These are phyloP conservation scores for Dioscorea zingiberensis DNA, from an alignment of 106 monocot genomes.

Conservation along the genomic window DNA sequence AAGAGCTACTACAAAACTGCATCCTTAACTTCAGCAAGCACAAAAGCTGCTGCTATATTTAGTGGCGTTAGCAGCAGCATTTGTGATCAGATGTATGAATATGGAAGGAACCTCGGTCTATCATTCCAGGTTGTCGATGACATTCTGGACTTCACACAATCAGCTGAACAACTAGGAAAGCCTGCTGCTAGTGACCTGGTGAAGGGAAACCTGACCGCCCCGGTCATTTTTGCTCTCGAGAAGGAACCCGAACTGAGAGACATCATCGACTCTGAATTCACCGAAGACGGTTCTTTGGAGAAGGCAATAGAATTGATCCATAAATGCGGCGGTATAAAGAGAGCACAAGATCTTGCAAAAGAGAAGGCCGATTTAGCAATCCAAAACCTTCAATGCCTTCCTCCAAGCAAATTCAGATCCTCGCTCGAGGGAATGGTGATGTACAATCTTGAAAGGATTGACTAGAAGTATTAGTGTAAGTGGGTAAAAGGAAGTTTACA, in stretches of 20 bases:
- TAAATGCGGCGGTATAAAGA: conserved; percentile 58
- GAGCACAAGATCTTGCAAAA: conserved; percentile 64
- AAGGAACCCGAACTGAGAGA: conserved; percentile 65
- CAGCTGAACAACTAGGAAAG: conserved; percentile 86
- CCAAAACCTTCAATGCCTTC: conserved; percentile 67
- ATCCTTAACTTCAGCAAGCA: conserved; percentile 76
- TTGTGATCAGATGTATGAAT: conserved; percentile 77
- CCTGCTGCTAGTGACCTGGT: conserved; percentile 77
- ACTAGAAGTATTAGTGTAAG: conserved; percentile 11
- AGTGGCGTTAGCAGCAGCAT: conserved; percentile 35
- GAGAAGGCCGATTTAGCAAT: conserved; percentile 69
- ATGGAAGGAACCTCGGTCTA: conserved; percentile 85
- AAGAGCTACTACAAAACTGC: conserved; percentile 99
- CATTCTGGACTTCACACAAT: conserved; percentile 92
- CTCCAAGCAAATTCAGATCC: conserved; percentile 48
- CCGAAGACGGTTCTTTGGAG: conserved; percentile 60
- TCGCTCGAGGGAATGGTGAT: conserved; percentile 72
- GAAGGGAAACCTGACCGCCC: conserved; percentile 93
- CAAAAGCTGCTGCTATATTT: conserved; percentile 90
- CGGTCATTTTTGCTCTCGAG: conserved; percentile 82
- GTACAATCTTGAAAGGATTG: conserved; percentile 80
- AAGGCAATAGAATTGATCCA: conserved; percentile 59
- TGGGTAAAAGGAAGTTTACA: background rate
- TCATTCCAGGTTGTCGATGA: conserved; percentile 96
- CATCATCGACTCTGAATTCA: conserved; percentile 86